Base-by-base conservation (phyloP, 257 asterid species). In the Solanum raphanifolium region DNA sequence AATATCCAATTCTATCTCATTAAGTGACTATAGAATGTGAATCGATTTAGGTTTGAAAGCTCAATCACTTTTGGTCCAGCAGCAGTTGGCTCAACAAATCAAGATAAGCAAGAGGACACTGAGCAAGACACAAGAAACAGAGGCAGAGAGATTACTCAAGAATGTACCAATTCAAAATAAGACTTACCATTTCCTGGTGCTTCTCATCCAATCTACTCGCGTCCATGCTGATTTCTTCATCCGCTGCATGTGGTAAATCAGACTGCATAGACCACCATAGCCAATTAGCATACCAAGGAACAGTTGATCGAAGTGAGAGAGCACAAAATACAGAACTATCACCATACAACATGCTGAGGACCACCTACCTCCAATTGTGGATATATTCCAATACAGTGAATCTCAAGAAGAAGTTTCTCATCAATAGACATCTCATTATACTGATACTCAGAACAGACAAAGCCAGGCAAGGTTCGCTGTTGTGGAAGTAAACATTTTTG, bases 371-470 rank as follows among this genome's bases (percentile, higher is more conserved):
- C 92, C 86, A 88, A 87, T 87, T 94, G 98, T 9, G 98, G 98
- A 91, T 91, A 94, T 90, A 96, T 90, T 87, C 98, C 99, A 86
- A 96, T 90, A 91, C 94, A 92, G 85, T 93, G 95, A 90, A 96
- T 76, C 91, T 96, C 99, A 90, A 92, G 87, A 66, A 94, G 92
- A 87, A 95, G 94, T 91, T 93, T 94, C 92, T 94, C 99, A 92
- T 92, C 91, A 81, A 93, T 78, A 25, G 99, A 90, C 96, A 94
- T 92, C 76, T 90, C 93, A 83, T 87, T 91, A 83, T 93, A 95
- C 91, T 95, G 91, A 92, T 91, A 91, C 87, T 94, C 98, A 21
- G 98, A 90, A 78, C 93, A 94, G 73, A 88, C 85, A 41, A 90
- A 48, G 87, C 86, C 90, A 79, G 94, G 93, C 86, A 90, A 83